Evolutionary conservation across 1,284 basidiomycete genomes (phyloP), one percentile per base, ranked within the genome.

Genomic region (Sphaerobolus stellatus): DNA sequence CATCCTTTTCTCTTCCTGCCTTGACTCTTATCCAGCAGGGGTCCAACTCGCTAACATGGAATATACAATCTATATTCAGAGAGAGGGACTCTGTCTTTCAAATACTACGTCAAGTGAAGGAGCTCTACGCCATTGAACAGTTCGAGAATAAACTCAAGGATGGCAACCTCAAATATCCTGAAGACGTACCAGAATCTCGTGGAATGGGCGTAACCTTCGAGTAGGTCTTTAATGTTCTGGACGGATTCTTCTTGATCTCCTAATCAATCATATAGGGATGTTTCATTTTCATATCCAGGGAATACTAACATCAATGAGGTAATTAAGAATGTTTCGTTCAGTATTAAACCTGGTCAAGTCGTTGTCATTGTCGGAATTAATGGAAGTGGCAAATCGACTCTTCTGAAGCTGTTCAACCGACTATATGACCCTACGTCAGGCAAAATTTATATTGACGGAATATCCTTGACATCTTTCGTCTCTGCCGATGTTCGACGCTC

Each of bases 221-320:
- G 75, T 76, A 41, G 51, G 62, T 63, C 11, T 16, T 4, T 3
- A 56, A 44, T 25, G 27, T 24, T 7, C 20, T 34, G 13, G 28
- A 16, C 13, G 40, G 18, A 24, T 55, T 24, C 51, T 36, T 4
- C 34, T 41, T 38, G 27, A 41, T 24, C 7, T 3, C n/a, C n/a
- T 52, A 25, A 27, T 16, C n/a, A 18, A 22, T 14, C 24, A 38
- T 40, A 30, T 30, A 77, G 76, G 11, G 63, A 80, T 30, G 71
- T 82, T 2, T 68, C 66, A 0, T 82, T 82, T 54, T 60, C 66
- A 1, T 83, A 82, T 58, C n/a, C n/a, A n/a, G n/a, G n/a, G n/a
- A n/a, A 82, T 58, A 76, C 78, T 0, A 71, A 76, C 48, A 69
- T 69, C 9, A 72, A 62, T 5, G 66, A 63, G 1, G 78, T 77